These are phyloP conservation scores for Vaccinium myrtillus DNA, from an alignment of 148 eudicot genomes.

Conservation along the genomic window DNA sequence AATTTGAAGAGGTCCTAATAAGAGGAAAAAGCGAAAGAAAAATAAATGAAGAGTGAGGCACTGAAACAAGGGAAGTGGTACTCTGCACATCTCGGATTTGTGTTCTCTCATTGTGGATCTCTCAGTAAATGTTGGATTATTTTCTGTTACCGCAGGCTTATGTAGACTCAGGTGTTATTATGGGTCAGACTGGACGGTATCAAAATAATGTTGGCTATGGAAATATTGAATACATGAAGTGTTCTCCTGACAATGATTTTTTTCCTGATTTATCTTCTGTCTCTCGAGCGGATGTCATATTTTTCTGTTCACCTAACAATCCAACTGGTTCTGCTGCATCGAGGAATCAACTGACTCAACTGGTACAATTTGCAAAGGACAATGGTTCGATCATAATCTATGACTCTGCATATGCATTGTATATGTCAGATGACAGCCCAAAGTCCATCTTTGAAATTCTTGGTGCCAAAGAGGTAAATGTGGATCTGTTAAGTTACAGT, in stretches of 20 bases:
- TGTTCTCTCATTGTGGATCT: not conserved
- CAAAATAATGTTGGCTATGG: slow-evolving; percentile 47
- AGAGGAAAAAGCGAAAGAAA: not conserved
- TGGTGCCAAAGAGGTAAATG: slow-evolving; percentile 78
- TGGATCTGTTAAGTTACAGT: slow-evolving; percentile 86
- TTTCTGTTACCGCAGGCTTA: slow-evolving; percentile 53
- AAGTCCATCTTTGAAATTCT: slow-evolving; percentile 77
- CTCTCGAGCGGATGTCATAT: slow-evolving; percentile 70
- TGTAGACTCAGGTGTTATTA: slow-evolving; percentile 80
- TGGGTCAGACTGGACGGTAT: slow-evolving; percentile 68
- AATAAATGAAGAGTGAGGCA: not conserved
- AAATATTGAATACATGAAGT: slow-evolving; percentile 68
- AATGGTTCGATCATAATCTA: slow-evolving; percentile 81
- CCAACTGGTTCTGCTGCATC: slow-evolving; percentile 90
- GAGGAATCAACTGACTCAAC: slow-evolving; percentile 45
- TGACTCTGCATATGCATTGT: slow-evolving; percentile 73
- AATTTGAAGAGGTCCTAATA: not conserved
- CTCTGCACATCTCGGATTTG: not conserved
- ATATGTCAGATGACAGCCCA: slow-evolving; percentile 62
- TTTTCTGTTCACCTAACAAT: slow-evolving; percentile 90
- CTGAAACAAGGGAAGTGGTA: not conserved
- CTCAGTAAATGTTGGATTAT: not conserved
- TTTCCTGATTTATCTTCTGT: slow-evolving; percentile 57
- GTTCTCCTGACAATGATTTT: slow-evolving; percentile 58
- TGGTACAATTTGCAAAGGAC: slow-evolving; percentile 63